Conservation (phyloP, 345 rosid genomes). For the Erucastrum elatum region DNA sequence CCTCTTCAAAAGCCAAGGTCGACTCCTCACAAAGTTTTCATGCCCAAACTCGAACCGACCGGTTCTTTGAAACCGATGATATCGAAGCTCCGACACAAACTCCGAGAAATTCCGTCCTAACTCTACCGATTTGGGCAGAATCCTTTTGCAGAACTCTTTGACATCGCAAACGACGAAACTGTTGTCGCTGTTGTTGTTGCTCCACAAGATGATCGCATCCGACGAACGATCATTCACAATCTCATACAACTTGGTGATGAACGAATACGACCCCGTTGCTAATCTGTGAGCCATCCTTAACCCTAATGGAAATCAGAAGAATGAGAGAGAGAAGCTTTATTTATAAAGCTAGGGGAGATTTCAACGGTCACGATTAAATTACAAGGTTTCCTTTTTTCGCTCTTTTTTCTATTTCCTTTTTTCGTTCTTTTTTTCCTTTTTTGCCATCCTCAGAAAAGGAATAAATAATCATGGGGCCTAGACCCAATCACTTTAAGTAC, state of each 20-base stretch:
- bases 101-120: neutral
- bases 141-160: neutral
- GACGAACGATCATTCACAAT: neutral
- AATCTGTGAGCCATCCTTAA: neutral
- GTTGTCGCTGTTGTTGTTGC: neutral
- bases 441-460: too few relatives aligned
- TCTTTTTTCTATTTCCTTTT: too few relatives aligned
- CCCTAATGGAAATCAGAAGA: neutral
- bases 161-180: slow-evolving; percentile 6
- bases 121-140: neutral
- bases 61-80: neutral
- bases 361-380: neutral
- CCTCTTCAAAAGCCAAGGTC: slow-evolving; percentile 2
- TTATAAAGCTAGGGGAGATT: neutral
- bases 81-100: neutral
- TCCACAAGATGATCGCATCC: slow-evolving; percentile 9
- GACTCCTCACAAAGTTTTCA: neutral
- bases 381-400: neutral
- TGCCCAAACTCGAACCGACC: neutral
- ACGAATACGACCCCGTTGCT: neutral
- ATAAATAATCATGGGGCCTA: neutral
- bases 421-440: too few relatives aligned
- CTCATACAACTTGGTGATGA: neutral
- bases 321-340: neutral
- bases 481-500: neutral